A percentile compares a stretch with the other conserved stretches of the same genome.
phyloP scores from a whole-genome alignment of 2,329 filamentous ascomycete species.

The Penicillium thymicola region DNA sequence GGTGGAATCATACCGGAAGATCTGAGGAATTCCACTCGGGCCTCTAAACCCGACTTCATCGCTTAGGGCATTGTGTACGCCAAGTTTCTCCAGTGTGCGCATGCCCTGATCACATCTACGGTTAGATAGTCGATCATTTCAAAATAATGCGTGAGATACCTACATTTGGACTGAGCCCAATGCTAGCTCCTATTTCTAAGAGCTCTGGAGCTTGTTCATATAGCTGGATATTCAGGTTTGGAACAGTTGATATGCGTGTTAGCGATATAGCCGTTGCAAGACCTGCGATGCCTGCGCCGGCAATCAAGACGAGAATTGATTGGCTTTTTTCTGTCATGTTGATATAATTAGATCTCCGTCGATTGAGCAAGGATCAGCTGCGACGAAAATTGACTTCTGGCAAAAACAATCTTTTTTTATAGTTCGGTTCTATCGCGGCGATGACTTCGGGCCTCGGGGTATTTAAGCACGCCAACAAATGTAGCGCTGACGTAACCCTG shows the following conservation, averaged over 20 bases:
- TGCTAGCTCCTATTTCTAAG: constrained; percentile 16
- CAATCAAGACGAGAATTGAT: constrained; percentile 42
- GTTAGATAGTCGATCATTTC: neutral
- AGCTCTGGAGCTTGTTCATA: constrained; percentile 49
- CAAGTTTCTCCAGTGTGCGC: constrained; percentile 51
- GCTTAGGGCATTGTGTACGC: constrained; percentile 47
- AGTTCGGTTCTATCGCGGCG: neutral
- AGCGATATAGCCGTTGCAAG: constrained; percentile 50
- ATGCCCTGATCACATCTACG: constrained; percentile 34
- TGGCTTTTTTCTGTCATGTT: neutral
- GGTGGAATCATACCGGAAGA: constrained; percentile 38
- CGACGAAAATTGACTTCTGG: neutral
- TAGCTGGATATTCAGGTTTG: constrained; percentile 46
- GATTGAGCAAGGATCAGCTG: neutral
- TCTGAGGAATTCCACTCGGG: constrained; percentile 46
- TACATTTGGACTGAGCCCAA: constrained; percentile 47
- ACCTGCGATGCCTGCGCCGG: constrained; percentile 52
- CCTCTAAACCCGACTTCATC: constrained; percentile 41
- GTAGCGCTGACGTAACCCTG: constrained; percentile 12
- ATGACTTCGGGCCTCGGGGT: too few species aligned
- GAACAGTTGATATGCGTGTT: constrained; percentile 4
- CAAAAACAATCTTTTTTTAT: neutral
- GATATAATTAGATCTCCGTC: neutral
- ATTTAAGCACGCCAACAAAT: constrained; percentile 25
- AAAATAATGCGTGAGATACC: neutral